Conservation (phyloP, 73 alveolate species). For the Symbiodinium pilosum region DNA sequence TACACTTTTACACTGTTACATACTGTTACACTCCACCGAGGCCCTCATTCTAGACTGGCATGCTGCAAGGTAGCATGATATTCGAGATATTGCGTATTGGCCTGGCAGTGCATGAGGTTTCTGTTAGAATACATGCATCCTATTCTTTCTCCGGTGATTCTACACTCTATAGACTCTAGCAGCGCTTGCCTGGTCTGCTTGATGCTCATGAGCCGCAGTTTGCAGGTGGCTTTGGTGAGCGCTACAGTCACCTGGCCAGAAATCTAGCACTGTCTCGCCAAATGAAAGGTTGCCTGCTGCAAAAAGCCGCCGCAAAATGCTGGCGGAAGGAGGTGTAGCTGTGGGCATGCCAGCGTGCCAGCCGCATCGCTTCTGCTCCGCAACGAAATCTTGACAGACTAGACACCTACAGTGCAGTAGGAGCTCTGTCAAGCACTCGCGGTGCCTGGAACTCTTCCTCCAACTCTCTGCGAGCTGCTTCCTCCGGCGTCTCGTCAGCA, state of each 20-base stretch:
- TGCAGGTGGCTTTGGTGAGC: constrained; percentile 90
- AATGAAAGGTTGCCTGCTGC: no score
- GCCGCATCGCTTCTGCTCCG: no score
- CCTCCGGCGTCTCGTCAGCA: constrained; percentile 49
- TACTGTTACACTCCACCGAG: no score
- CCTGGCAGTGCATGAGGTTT: background rate
- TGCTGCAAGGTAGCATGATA: constrained; percentile 42
- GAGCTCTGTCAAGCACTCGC: background rate
- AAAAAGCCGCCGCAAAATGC: no score
- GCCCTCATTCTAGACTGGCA: no score
- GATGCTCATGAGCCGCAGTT: constrained; percentile 61
- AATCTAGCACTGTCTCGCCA: no score
- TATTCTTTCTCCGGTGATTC: no score
- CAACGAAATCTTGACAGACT: no score
- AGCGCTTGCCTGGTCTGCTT: constrained; percentile 52
- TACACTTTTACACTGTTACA: no score
- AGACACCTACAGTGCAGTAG: background rate
- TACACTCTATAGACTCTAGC: no score
- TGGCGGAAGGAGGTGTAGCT: no score
- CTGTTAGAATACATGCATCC: background rate
- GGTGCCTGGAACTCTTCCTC: constrained; percentile 57
- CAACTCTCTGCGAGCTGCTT: constrained; percentile 67
- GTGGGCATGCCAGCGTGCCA: no score
- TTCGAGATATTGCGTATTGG: constrained; percentile 90
- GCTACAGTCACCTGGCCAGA: constrained; percentile 28